Evolutionary conservation across 768 basidiomycete species (phyloP).

Genomic region (Auriscalpium orientale): DNA sequence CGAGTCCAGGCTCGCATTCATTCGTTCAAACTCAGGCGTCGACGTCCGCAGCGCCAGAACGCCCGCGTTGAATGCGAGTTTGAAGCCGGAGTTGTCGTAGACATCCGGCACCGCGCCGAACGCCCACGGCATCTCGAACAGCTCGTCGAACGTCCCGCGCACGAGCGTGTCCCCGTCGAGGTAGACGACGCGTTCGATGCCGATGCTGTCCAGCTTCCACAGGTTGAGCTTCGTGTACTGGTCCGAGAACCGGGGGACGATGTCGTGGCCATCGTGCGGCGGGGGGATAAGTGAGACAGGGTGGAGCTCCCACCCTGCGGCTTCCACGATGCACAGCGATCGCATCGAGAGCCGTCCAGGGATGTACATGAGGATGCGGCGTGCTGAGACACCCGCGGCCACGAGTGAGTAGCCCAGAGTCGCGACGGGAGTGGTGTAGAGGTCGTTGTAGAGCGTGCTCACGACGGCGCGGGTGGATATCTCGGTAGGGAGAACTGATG

Average conservation of each 20-base stretch:
- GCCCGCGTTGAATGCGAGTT: conserved; percentile 31
- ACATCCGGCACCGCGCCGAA: conserved; percentile 30
- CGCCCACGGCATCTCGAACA: conserved; percentile 26
- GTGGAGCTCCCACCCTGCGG: conserved; percentile 24
- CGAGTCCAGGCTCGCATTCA: conserved; percentile 22
- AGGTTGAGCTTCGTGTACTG: conserved; percentile 31
- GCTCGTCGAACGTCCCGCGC: conserved; percentile 26
- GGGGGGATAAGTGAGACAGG: conserved; percentile 25
- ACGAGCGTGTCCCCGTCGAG: conserved; percentile 30
- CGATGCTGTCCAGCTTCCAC: conserved; percentile 26
- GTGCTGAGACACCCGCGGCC: conserved; percentile 20
- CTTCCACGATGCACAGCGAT: conserved; percentile 24
- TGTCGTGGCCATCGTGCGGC: conserved; percentile 22
- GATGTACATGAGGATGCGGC: conserved; percentile 26
- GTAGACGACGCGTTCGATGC: conserved; percentile 24
- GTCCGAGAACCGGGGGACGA: conserved; percentile 24
- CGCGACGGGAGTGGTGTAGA: conserved; percentile 23
- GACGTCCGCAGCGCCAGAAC: conserved; percentile 29
- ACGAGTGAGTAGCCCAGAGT: conserved; percentile 25
- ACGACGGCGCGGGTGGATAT: conserved; percentile 18
- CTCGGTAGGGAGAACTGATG: not conserved
- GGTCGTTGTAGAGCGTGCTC: conserved; percentile 26
- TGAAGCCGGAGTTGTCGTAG: conserved; percentile 20
- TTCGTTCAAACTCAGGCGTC: conserved; percentile 21
- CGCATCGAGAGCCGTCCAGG: conserved; percentile 22